Conservation (phyloP, 2,329 filamentous ascomycete genomes). For the Aspergillus calidoustus region DNA sequence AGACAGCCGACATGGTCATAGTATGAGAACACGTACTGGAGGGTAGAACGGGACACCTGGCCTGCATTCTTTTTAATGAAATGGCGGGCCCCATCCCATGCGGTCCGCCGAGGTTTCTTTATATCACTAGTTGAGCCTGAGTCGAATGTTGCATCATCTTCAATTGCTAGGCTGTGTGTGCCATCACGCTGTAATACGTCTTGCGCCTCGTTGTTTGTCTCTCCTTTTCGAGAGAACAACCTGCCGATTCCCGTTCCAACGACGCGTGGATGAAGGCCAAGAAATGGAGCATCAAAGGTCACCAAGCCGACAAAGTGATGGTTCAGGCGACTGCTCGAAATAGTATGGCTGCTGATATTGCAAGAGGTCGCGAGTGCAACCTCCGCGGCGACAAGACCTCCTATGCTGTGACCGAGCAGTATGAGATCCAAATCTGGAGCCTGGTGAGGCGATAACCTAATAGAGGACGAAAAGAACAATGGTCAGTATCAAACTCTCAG, state of each 20-base stretch:
- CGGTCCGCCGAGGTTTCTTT: slow-evolving; percentile 3
- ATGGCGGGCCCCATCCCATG: slow-evolving; percentile 13
- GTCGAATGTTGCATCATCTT: background rate
- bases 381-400: too few species aligned
- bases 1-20: slow-evolving; percentile 58
- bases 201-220: background rate
- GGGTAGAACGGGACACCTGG: background rate
- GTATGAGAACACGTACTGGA: slow-evolving; percentile 15
- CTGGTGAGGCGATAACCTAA: too few species aligned
- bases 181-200: too few species aligned
- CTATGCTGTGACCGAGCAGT: too few species aligned
- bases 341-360: too few species aligned
- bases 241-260: slow-evolving; percentile 80
- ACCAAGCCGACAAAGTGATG: too few species aligned
- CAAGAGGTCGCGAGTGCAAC: too few species aligned
- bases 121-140: slow-evolving; percentile 11
- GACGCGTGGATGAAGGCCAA: slow-evolving; percentile 88
- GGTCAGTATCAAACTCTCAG: too few species aligned
- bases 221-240: slow-evolving; percentile 60
- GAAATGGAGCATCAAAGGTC: slow-evolving; percentile 77
- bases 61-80: slow-evolving; percentile 15
- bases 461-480: too few species aligned
- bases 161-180: background rate
- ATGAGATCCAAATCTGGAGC: too few species aligned
- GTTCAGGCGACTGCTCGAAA: too few species aligned